Evolutionary conservation across 1,139 yeast species (phyloP).

Genomic region (Candida tropicalis): DNA sequence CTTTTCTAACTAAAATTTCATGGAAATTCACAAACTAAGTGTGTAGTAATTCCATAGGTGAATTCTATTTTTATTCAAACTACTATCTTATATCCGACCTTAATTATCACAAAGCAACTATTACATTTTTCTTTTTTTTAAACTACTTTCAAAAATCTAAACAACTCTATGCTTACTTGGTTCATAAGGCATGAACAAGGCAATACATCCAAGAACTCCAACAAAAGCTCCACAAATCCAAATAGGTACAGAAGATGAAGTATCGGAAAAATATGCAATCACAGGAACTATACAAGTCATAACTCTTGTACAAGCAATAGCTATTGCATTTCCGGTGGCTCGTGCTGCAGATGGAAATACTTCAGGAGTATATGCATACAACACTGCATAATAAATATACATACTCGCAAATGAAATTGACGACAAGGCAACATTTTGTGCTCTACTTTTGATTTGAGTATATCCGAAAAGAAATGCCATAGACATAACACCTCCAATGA

Average conservation of each 20-base stretch:
- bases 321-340: constrained; percentile 57
- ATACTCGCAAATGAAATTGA: constrained; percentile 52
- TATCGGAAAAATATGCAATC: constrained; percentile 49
- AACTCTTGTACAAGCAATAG: constrained; percentile 49
- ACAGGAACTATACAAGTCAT: constrained; percentile 55
- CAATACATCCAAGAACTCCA: constrained; percentile 44
- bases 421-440: constrained; percentile 55
- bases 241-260: constrained; percentile 50
- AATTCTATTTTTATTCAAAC: too few relatives aligned
- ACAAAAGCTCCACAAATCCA: constrained; percentile 62
- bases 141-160: too few relatives aligned
- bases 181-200: constrained; percentile 51
- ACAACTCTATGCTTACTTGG: constrained; percentile 33
- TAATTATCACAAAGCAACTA: too few relatives aligned
- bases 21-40: too few relatives aligned
- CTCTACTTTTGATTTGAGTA: constrained; percentile 52
- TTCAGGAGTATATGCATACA: constrained; percentile 63
- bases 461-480: constrained; percentile 61
- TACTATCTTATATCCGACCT: too few relatives aligned
- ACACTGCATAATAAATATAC: constrained; percentile 55
- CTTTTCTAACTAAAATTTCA: too few relatives aligned
- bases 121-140: too few relatives aligned
- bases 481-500: constrained; percentile 51
- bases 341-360: constrained; percentile 58
- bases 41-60: too few relatives aligned